Conservation (phyloP, 495 filamentous ascomycete species). For the Cryomyces minteri region DNA sequence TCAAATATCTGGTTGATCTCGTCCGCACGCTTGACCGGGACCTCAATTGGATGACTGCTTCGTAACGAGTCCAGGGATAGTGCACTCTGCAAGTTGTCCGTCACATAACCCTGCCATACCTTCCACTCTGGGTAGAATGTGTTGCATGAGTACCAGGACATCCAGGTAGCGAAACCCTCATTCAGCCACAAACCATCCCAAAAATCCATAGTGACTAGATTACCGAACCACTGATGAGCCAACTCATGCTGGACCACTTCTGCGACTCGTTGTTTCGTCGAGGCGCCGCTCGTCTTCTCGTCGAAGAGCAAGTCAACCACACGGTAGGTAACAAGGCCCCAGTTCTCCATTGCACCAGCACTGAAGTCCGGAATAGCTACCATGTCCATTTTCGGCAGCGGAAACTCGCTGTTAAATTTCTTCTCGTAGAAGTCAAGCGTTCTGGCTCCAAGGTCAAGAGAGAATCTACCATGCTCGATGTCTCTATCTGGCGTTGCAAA, state of each 20-base stretch:
- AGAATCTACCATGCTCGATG: constrained; percentile 49
- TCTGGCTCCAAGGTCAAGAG: constrained; percentile 46
- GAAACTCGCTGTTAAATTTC: constrained; percentile 54
- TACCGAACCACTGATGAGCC: constrained; percentile 98
- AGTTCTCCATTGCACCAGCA: constrained; percentile 97
- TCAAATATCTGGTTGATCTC: constrained; percentile 99
- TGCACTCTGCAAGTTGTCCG: constrained; percentile 76
- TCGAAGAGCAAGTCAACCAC: constrained; percentile 84
- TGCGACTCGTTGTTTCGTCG: constrained; percentile 81
- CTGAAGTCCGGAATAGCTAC: constrained; percentile 90
- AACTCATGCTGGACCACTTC: constrained; percentile 94
- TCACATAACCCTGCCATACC: constrained; percentile 92
- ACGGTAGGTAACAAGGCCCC: constrained; percentile 91
- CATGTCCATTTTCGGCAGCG: constrained; percentile 87
- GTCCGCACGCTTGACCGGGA: constrained; percentile 83
- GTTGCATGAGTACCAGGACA: constrained; percentile 53
- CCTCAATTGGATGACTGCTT: constrained; percentile 93
- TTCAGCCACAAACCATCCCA: constrained; percentile 99
- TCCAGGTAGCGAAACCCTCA: constrained; percentile 95
- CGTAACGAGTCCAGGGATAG: constrained; percentile 76
- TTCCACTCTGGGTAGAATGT: constrained; percentile 96
- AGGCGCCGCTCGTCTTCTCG: constrained; percentile 78
- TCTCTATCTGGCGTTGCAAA: constrained; percentile 45
- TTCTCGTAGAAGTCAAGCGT: constrained; percentile 58
- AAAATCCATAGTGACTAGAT: constrained; percentile 98